A percentile compares a stretch with the other conserved stretches of the same genome.
Conservation (phyloP, 108 stramenopile species). For the Skeletonema costatum region DNA sequence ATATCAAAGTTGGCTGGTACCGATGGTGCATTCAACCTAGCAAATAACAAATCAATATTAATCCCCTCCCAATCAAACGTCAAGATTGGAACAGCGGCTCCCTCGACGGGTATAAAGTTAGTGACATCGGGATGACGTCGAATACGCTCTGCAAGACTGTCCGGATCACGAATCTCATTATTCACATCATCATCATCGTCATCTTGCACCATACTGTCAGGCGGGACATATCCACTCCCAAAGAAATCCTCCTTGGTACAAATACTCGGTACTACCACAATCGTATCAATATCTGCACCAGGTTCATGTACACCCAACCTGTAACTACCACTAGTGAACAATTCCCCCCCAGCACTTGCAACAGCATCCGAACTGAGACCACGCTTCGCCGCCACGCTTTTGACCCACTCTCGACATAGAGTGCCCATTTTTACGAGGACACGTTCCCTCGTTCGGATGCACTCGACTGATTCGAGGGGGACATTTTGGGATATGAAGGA, state of each 20-base stretch:
- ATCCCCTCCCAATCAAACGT: conserved; percentile 98
- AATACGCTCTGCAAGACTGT: conserved; percentile 86
- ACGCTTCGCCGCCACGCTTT: conserved; percentile 56
- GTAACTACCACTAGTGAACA: conserved; percentile 94
- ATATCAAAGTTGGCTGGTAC: conserved; percentile 92
- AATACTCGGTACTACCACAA: conserved; percentile 84
- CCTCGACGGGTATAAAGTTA: conserved; percentile 91
- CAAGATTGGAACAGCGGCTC: conserved; percentile 94
- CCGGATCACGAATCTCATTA: conserved; percentile 57
- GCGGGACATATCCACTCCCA: conserved; percentile 53
- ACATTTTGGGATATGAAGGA: conserved; percentile 58
- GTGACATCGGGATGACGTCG: conserved; percentile 84
- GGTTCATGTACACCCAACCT: conserved; percentile 95
- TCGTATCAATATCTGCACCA: conserved; percentile 97
- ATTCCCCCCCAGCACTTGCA: conserved; percentile 75
- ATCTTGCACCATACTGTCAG: conserved; percentile 9
- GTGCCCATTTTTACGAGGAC: conserved; percentile 75
- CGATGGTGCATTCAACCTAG: conserved; percentile 75
- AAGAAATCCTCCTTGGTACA: conserved; percentile 95
- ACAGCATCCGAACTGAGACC: conserved; percentile 68
- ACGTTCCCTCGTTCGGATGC: conserved; percentile 78
- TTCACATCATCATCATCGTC: conserved; percentile 23
- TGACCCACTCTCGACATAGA: conserved; percentile 76
- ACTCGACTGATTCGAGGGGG: conserved; percentile 76
- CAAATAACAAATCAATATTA: conserved; percentile 97